phyloP scores from a whole-genome alignment of 1,284 basidiomycete genomes.

The Cutaneotrichosporon sp. region DNA sequence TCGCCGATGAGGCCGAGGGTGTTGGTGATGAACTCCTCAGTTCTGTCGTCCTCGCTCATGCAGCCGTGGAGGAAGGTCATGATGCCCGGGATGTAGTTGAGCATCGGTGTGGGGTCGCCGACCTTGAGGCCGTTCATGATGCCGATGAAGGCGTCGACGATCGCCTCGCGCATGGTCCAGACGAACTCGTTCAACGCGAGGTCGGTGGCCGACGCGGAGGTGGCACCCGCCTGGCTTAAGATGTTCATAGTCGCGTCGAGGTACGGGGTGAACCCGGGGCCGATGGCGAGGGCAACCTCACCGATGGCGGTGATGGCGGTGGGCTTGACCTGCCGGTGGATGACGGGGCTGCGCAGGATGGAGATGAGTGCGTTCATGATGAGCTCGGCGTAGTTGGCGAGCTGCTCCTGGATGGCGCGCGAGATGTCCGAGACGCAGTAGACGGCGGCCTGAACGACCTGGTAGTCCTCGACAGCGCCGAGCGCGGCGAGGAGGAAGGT shows the following conservation, averaged over 20 bases:
- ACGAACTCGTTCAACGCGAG: slow-evolving; percentile 71
- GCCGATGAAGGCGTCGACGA: slow-evolving; percentile 95
- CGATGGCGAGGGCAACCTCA: slow-evolving; percentile 93
- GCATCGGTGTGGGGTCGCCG: slow-evolving; percentile 63
- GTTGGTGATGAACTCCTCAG: slow-evolving; percentile 74
- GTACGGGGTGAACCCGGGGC: slow-evolving; percentile 82
- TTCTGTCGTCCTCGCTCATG: slow-evolving; percentile 73
- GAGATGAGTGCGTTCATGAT: slow-evolving; percentile 92
- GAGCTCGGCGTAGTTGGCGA: slow-evolving; percentile 75
- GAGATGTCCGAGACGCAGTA: slow-evolving; percentile 96
- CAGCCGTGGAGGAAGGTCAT: slow-evolving; percentile 80
- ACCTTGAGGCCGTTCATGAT: slow-evolving; percentile 88
- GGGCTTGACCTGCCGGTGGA: slow-evolving; percentile 95
- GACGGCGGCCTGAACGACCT: slow-evolving; percentile 92
- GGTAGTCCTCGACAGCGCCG: slow-evolving; percentile 90
- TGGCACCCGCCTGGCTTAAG: slow-evolving; percentile 82
- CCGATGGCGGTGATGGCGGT: slow-evolving; percentile 94
- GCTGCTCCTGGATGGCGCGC: slow-evolving; percentile 82
- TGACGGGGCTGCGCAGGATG: slow-evolving; percentile 85
- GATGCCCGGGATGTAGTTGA: slow-evolving; percentile 74
- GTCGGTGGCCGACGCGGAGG: slow-evolving; percentile 73
- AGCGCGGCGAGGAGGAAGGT: slow-evolving; percentile 89
- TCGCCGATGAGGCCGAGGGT: slow-evolving; percentile 88
- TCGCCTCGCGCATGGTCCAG: slow-evolving; percentile 84
- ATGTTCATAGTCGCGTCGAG: slow-evolving; percentile 89